A percentile compares a stretch with the other conserved stretches of the same genome.
phyloP scores from a whole-genome alignment of 768 basidiomycete genomes.

The Gymnopilus dilepis region DNA sequence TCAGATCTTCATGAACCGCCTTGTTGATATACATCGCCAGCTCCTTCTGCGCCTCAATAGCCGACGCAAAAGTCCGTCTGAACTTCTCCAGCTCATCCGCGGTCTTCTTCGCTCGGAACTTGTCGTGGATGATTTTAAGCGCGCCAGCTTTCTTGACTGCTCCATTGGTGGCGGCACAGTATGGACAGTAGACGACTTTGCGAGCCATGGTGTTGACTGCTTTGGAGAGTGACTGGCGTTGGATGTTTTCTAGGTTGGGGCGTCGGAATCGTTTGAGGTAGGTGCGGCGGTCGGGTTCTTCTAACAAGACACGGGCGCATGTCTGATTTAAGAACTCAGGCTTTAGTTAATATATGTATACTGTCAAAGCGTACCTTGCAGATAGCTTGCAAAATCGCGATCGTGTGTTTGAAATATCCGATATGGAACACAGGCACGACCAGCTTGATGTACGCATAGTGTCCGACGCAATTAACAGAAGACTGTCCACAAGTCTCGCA shows the following conservation, averaged over 20 bases:
- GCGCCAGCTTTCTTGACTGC: slow-evolving; percentile 95
- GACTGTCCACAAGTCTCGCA: slow-evolving; percentile 96
- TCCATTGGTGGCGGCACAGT: slow-evolving; percentile 93
- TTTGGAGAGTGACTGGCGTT: slow-evolving; percentile 82
- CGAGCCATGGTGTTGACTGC: slow-evolving; percentile 85
- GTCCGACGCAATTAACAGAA: slow-evolving; percentile 94
- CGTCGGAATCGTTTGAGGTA: slow-evolving; percentile 92
- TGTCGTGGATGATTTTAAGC: slow-evolving; percentile 96
- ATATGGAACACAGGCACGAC: slow-evolving; percentile 98
- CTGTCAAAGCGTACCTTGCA: slow-evolving; percentile 77
- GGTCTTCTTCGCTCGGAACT: slow-evolving; percentile 93
- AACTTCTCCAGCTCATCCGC: slow-evolving; percentile 88
- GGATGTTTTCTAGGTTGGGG: slow-evolving; percentile 90
- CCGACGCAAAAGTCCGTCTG: slow-evolving; percentile 80
- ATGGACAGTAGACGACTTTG: slow-evolving; percentile 90
- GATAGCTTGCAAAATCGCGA: slow-evolving; percentile 91
- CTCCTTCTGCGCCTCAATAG: slow-evolving; percentile 88
- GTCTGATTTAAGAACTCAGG: slow-evolving; percentile 50
- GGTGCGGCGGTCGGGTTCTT: slow-evolving; percentile 82
- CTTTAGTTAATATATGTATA: background rate
- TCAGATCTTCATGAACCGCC: slow-evolving; percentile 90
- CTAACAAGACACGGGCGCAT: slow-evolving; percentile 90
- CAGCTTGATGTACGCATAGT: slow-evolving; percentile 98
- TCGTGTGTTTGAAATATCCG: slow-evolving; percentile 96
- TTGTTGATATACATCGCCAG: slow-evolving; percentile 84